phyloP scores from a whole-genome alignment of 768 basidiomycete genomes.

The Termitomyces heimii region DNA sequence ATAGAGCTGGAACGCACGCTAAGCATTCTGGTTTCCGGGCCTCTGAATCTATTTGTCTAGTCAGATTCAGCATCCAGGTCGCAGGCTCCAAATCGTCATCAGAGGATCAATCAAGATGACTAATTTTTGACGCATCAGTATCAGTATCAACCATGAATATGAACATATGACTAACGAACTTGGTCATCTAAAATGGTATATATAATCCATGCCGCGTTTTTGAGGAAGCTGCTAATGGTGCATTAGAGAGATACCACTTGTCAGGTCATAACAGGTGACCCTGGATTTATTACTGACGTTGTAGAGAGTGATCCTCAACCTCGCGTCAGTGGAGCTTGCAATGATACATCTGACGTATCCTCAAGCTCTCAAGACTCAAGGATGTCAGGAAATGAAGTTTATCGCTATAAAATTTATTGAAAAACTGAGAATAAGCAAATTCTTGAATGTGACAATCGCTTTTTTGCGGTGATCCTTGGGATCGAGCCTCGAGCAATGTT shows the following conservation, averaged over 20 bases:
- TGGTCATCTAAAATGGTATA: neutral
- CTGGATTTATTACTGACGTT: neutral
- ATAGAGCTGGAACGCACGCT: neutral
- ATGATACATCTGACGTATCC: neutral
- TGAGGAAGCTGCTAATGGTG: neutral
- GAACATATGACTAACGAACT: neutral
- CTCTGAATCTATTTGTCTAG: neutral
- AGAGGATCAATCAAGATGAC: neutral
- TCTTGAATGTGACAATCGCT: neutral
- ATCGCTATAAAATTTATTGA: neutral
- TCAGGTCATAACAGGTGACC: neutral
- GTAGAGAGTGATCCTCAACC: neutral
- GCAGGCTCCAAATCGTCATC: neutral
- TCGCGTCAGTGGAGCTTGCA: neutral
- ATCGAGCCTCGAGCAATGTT: neutral
- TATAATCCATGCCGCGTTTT: no score
- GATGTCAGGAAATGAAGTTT: neutral
- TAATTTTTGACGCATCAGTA: neutral
- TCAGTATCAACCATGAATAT: neutral
- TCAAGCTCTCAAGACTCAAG: neutral
- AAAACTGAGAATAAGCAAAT: neutral
- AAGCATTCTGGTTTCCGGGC: neutral
- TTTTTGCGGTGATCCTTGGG: neutral
- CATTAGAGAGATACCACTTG: neutral
- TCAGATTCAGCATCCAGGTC: neutral